Percentiles rank a stretch among this genome's conserved stretches.
Evolutionary conservation across 2,329 filamentous ascomycete species (phyloP).

Genomic region (Tolypocladium endophyticum): DNA sequence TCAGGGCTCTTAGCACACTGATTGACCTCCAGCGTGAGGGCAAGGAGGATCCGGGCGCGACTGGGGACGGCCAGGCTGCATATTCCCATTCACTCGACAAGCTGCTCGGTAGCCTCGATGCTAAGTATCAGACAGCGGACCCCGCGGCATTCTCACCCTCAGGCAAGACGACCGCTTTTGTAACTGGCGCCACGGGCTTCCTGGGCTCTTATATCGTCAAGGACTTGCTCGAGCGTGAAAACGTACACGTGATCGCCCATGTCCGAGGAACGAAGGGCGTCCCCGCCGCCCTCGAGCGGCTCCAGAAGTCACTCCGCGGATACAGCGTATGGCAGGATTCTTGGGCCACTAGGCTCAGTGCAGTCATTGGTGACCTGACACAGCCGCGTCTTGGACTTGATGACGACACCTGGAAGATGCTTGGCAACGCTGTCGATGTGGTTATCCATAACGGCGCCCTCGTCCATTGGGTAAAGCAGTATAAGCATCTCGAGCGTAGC

Average conservation of each 20-base stretch:
- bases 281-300: conserved; percentile 21
- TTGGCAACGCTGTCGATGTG: conserved; percentile 58
- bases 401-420: conserved; percentile 49
- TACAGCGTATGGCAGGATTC: conserved; percentile 70
- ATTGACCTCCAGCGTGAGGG: no score
- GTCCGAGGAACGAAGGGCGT: conserved; percentile 55
- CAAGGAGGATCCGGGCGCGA: background rate
- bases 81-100: conserved; percentile 43
- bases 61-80: conserved; percentile 16
- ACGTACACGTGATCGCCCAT: conserved; percentile 66
- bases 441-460: conserved; percentile 75
- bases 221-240: conserved; percentile 54
- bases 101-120: conserved; percentile 19
- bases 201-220: conserved; percentile 70
- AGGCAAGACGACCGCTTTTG: conserved; percentile 48
- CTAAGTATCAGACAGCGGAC: background rate
- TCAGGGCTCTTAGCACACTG: conserved; percentile 17
- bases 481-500: conserved; percentile 56
- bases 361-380: conserved; percentile 63
- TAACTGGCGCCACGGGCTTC: conserved; percentile 75
- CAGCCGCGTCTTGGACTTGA: conserved; percentile 65
- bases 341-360: conserved; percentile 56
- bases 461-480: conserved; percentile 74
- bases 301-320: conserved; percentile 56
- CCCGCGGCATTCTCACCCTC: background rate